Evolutionary conservation across 2,329 filamentous ascomycete genomes (phyloP).

Genomic region (Venturia effusa): DNA sequence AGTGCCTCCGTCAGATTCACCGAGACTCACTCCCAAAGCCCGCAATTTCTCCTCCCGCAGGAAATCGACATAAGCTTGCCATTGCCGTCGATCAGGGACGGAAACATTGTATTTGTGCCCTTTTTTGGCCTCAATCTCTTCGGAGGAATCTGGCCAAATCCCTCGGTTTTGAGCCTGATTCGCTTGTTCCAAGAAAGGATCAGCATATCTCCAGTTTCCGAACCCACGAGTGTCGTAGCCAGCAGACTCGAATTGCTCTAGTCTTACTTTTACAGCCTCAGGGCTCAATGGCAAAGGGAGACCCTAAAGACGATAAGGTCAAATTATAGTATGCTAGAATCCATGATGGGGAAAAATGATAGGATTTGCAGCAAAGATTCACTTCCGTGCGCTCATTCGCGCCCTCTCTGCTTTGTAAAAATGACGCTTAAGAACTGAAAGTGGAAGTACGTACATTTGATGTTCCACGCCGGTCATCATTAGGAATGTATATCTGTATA

Average conservation of each 20-base stretch:
- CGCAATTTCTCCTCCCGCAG: conserved; percentile 86
- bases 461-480: not conserved
- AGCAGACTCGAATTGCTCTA: conserved; percentile 10
- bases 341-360: not conserved
- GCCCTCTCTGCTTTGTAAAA: not conserved
- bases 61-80: conserved; percentile 71
- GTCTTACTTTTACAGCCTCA: conserved; percentile 6
- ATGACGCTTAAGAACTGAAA: not conserved
- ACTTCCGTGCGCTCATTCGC: not conserved
- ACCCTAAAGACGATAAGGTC: not conserved
- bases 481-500: conserved; percentile 2
- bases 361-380: not conserved
- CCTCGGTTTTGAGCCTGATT: conserved; percentile 48
- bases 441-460: not conserved
- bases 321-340: not conserved
- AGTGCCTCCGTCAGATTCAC: conserved; percentile 52
- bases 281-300: conserved; percentile 8
- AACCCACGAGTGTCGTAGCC: conserved; percentile 14
- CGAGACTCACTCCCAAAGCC: conserved; percentile 76
- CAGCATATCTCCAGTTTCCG: not conserved
- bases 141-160: conserved; percentile 54
- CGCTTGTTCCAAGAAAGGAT: not conserved
- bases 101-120: conserved; percentile 48
- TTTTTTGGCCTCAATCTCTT: conserved; percentile 46
- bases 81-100: conserved; percentile 60